Percentiles rank a stretch among this genome's conserved stretches.
These are phyloP conservation scores for Candida anutae DNA, from an alignment of 1,139 yeast species.

Conservation along the genomic window DNA sequence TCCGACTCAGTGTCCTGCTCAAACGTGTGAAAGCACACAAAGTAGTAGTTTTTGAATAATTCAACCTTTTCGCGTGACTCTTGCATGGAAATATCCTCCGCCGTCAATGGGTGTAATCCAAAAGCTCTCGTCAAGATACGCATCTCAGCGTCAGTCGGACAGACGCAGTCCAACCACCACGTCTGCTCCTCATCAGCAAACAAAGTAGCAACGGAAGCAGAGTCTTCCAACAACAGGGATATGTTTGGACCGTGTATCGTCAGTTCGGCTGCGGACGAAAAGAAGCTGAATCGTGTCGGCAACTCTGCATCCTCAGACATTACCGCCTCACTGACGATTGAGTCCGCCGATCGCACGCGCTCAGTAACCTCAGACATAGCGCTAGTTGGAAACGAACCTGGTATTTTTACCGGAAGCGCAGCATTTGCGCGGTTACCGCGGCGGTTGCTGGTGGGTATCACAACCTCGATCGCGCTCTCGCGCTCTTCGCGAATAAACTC, in stretches of 20 bases:
- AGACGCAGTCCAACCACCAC: slow-evolving; percentile 73
- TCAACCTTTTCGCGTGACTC: slow-evolving; percentile 84
- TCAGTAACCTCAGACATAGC: slow-evolving; percentile 27
- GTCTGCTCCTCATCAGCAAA: slow-evolving; percentile 56
- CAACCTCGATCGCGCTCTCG: slow-evolving; percentile 16
- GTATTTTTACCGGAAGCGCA: neutral
- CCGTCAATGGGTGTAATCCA: slow-evolving; percentile 76
- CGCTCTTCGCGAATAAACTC: slow-evolving; percentile 57
- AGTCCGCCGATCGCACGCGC: slow-evolving; percentile 13
- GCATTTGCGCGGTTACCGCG: neutral
- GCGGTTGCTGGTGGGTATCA: slow-evolving; percentile 2
- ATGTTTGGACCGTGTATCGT: slow-evolving; percentile 86
- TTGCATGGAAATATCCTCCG: slow-evolving; percentile 79
- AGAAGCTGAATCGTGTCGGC: slow-evolving; percentile 71
- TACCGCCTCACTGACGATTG: slow-evolving; percentile 10
- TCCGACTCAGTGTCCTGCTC: slow-evolving; percentile 70
- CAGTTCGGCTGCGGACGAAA: slow-evolving; percentile 72
- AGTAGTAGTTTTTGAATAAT: slow-evolving; percentile 64
- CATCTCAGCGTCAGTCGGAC: slow-evolving; percentile 66
- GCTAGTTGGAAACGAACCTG: slow-evolving; percentile 9
- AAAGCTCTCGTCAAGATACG: slow-evolving; percentile 58
- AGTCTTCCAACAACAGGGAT: slow-evolving; percentile 61
- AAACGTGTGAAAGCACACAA: slow-evolving; percentile 77
- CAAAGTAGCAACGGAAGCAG: slow-evolving; percentile 55
- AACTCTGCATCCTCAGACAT: slow-evolving; percentile 1